Base-by-base conservation (phyloP, 1,284 basidiomycete species). In the Austroboletus novae-zelandiae region DNA sequence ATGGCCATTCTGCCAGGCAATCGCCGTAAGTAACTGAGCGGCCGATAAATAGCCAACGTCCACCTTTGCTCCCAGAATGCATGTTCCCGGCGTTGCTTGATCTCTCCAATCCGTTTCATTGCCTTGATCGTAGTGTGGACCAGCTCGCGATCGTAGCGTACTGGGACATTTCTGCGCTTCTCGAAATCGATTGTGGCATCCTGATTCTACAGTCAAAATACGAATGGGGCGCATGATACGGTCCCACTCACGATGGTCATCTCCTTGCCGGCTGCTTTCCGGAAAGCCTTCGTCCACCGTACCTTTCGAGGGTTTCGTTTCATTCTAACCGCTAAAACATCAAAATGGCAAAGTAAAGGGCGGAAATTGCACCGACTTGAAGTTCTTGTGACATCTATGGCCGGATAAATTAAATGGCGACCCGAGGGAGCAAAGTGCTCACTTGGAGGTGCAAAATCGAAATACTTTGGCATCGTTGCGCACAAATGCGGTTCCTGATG, bases 261-360 rank as follows among this genome's bases (percentile, higher is more conserved):
- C 76, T 99, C 97, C 77, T 99, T 99, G 57, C 97, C 97, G 52
- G 94, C 92, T 23, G 97, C 94, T 71, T 96, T 98, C 61, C 97
- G 84, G 83, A 99, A 99, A 15, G 97, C 97, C 74, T 99, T 99
- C 48, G 97, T 99, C 97, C 97, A 99, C 64, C 93, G 83, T 45
- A 99, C 95, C 75, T 99, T 99, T 58, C 97, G 86, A 43, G 97
- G 97, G 75, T 99, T 99, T 45, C 97, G 89, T 79, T 99, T 99
- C 96, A 99, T 98, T 75, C 94, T 96, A 52, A 43, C 47, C 29
- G 50, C 36, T 39, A 50, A 43, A 54, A 29, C 2, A 53, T 46
- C 9, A 45, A 47, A 31, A 11, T 27, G 30, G 11, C 39, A 23
- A 36, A 41, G 17, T 30, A 1, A 34, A 27, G 25, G 15, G 5